Base-by-base conservation (phyloP, 2,329 filamentous ascomycete species). In the Neodidymelliopsis sp. region DNA sequence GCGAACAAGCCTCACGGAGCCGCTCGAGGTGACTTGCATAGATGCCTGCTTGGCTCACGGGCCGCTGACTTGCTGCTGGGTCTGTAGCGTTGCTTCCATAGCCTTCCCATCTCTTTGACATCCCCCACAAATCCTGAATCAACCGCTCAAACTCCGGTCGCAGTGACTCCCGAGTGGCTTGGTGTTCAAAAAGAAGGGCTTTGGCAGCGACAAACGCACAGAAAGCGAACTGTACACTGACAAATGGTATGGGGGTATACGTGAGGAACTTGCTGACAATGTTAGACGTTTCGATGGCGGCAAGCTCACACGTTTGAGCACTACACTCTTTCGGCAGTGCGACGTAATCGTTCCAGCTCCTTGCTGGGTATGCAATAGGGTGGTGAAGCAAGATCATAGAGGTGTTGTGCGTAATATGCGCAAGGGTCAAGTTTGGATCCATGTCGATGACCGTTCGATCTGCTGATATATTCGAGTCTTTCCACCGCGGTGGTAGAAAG, bases 301-400 rank as follows among this genome's bases (percentile, higher is more conserved):
- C 67, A 22, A 66, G 60, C 42, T 66, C 62, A 41, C 67, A 71
- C 1, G 67, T 71, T 19, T 71, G 66, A 9, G 58, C 66, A 37
- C 65, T 69, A 27, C 67, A 71, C 19, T 68, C 65, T 35, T 63
- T 65, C 1, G 67, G 67, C 15, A 71, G 19, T 8, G 67, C 67
- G 8, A 71, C 58, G 19, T 63, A 68, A 6, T 63, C 54, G 8
- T 67, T 69, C 67, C 67, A 71, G 6, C 57, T 59, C 31, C 50
- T 56, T 4, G 65, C 57, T 7, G 67, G 67, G 12, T 64, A 66
- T 1, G 66, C 66, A 11, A 71, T 68, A 1, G 66, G 59, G 24
- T 68, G 63, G 29, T 71, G 67, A 1, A 71, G 61, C 23, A 71
- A 44, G 1, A 71, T 70, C 67, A 70, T 69, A 1, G 67, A 70